phyloP scores from a whole-genome alignment of 2,329 filamentous ascomycete genomes.

The Penicillium rolfsii region DNA sequence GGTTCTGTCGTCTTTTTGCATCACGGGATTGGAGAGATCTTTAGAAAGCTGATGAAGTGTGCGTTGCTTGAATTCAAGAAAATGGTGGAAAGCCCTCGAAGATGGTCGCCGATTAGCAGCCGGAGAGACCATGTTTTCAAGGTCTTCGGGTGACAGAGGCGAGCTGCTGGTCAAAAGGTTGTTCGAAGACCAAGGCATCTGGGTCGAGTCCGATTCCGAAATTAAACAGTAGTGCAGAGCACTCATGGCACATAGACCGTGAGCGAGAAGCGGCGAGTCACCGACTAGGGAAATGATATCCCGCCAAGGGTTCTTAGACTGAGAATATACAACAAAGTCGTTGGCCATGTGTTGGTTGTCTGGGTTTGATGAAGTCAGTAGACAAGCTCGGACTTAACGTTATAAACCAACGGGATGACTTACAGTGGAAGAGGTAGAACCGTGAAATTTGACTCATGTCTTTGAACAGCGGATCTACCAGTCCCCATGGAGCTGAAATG shows the following conservation, averaged over 20 bases:
- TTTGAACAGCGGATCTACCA: slow-evolving; percentile 53
- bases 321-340: slow-evolving; percentile 53
- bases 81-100: slow-evolving; percentile 45
- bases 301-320: slow-evolving; percentile 53
- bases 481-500: slow-evolving; percentile 41
- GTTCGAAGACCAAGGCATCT: slow-evolving; percentile 39
- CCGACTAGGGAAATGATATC: slow-evolving; percentile 52
- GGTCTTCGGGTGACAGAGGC: slow-evolving; percentile 30
- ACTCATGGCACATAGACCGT: slow-evolving; percentile 53
- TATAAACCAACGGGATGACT: slow-evolving; percentile 16
- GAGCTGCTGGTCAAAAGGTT: slow-evolving; percentile 21
- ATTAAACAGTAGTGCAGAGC: slow-evolving; percentile 54
- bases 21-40: slow-evolving; percentile 35
- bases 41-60: slow-evolving; percentile 49
- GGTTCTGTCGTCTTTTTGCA: slow-evolving; percentile 47
- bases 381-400: slow-evolving; percentile 11
- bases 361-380: slow-evolving; percentile 22
- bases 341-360: slow-evolving; percentile 46
- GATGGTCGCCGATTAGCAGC: slow-evolving; percentile 37
- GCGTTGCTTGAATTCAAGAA: slow-evolving; percentile 53
- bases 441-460: slow-evolving; percentile 49
- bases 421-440: slow-evolving; percentile 54
- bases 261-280: slow-evolving; percentile 50
- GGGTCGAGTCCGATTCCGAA: slow-evolving; percentile 38
- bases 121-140: slow-evolving; percentile 35